Evolutionary conservation across 257 asterid genomes (phyloP).

Genomic region (Echites panduratus): DNA sequence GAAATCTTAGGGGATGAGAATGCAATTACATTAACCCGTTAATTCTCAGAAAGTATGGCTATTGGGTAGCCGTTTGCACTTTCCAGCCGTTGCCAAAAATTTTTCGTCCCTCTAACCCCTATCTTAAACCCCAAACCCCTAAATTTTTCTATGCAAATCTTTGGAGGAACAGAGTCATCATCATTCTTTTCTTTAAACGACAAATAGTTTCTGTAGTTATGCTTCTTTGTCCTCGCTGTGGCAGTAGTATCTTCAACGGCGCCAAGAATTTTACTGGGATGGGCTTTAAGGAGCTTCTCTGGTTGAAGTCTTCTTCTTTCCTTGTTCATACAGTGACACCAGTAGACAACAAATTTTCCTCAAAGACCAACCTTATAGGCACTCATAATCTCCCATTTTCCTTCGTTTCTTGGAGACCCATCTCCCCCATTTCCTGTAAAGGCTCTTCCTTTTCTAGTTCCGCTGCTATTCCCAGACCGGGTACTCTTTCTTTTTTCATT

Average conservation of each 20-base stretch:
- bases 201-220: slow-evolving; percentile 3
- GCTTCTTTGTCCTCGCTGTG: slow-evolving; percentile 13
- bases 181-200: not conserved
- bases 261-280: slow-evolving; percentile 6
- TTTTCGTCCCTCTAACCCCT: not conserved
- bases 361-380: slow-evolving; percentile 5
- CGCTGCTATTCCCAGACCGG: slow-evolving; percentile 50
- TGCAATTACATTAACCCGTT: not conserved
- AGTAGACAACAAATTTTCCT: slow-evolving; percentile 8
- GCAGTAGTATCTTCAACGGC: not conserved
- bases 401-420: slow-evolving; percentile 4
- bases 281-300: slow-evolving; percentile 14
- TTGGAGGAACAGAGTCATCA: not conserved
- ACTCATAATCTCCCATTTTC: slow-evolving; percentile 2
- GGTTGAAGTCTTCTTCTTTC: slow-evolving; percentile 9
- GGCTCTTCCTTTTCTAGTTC: slow-evolving; percentile 24
- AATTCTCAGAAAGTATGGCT: not conserved
- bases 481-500: not conserved
- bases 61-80: not conserved
- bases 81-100: not conserved
- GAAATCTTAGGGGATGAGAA: not conserved
- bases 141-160: not conserved
- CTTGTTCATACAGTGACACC: not conserved
- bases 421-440: slow-evolving; percentile 4
- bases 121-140: not conserved